Evolutionary conservation across 495 filamentous ascomycete genomes (phyloP).

Genomic region (Pseudoneurospora amorphoporcata): DNA sequence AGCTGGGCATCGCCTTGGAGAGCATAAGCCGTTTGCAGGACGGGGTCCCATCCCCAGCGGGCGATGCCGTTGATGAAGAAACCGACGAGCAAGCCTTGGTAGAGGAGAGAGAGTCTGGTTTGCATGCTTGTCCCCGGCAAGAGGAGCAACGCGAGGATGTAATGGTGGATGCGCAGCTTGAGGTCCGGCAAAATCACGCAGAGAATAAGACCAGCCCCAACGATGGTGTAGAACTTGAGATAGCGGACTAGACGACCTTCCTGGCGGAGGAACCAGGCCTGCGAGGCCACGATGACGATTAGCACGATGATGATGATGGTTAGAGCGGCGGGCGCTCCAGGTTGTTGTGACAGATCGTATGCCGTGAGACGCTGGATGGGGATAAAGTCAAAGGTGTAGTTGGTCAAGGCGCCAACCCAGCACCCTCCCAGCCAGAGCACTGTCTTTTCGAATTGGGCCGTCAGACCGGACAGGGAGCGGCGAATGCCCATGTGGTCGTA

Average conservation of each 20-base stretch:
- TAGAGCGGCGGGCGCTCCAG: conserved; percentile 63
- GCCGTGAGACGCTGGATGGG: conserved; percentile 70
- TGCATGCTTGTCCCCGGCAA: conserved; percentile 79
- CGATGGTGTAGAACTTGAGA: conserved; percentile 57
- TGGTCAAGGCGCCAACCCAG: conserved; percentile 73
- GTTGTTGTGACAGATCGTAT: conserved; percentile 65
- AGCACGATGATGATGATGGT: conserved; percentile 55
- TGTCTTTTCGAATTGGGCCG: conserved; percentile 59
- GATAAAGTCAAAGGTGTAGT: conserved; percentile 77
- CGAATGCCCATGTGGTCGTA: conserved; percentile 55
- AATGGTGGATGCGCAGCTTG: conserved; percentile 88
- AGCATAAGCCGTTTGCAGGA: conserved; percentile 72
- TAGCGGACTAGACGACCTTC: conserved; percentile 60
- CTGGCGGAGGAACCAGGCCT: conserved; percentile 64
- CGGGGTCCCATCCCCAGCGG: conserved; percentile 82
- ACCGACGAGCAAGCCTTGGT: conserved; percentile 77
- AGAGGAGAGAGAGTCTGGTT: conserved; percentile 65
- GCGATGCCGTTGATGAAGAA: conserved; percentile 90
- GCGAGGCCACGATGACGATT: conserved; percentile 47
- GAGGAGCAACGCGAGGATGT: conserved; percentile 73
- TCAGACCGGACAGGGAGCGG: conserved; percentile 43
- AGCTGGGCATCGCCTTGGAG: conserved; percentile 61
- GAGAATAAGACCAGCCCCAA: conserved; percentile 48
- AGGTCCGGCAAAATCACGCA: conserved; percentile 67
- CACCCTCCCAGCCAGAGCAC: conserved; percentile 62